Percentiles rank a stretch among this genome's conserved stretches.
These are phyloP conservation scores for Neurospora sp. DNA, from an alignment of 495 filamentous ascomycete genomes.

Conservation along the genomic window DNA sequence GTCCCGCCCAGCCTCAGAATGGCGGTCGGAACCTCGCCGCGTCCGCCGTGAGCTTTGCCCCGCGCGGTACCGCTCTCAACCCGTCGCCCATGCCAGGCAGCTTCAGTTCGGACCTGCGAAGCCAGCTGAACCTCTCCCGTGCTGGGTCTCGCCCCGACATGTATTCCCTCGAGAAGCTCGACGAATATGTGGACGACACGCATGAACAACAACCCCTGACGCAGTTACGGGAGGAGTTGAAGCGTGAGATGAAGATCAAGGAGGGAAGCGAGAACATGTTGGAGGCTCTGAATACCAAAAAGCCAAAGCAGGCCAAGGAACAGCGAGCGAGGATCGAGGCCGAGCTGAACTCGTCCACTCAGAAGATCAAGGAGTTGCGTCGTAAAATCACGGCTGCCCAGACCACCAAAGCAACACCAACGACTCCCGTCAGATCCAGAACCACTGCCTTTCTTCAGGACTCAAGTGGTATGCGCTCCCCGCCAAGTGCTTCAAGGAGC, in stretches of 20 bases:
- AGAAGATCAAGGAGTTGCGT: slow-evolving; percentile 74
- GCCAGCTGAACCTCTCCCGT: slow-evolving; percentile 55
- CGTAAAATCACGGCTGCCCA: slow-evolving; percentile 64
- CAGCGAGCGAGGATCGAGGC: slow-evolving; percentile 79
- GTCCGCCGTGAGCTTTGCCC: slow-evolving; percentile 48
- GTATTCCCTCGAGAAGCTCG: slow-evolving; percentile 49
- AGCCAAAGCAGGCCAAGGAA: slow-evolving; percentile 88
- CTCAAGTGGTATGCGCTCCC: slow-evolving; percentile 54
- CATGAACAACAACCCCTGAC: slow-evolving; percentile 71
- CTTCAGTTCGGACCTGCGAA: slow-evolving; percentile 85
- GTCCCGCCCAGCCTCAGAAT: slow-evolving; percentile 7
- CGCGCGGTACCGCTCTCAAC: slow-evolving; percentile 54
- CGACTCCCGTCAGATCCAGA: slow-evolving; percentile 57
- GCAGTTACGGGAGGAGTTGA: slow-evolving; percentile 67
- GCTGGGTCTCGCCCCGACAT: slow-evolving; percentile 60
- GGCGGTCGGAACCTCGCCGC: slow-evolving; percentile 45
- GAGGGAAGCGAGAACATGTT: slow-evolving; percentile 94
- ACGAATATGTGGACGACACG: slow-evolving; percentile 49
- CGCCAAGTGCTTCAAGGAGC: slow-evolving; percentile 47
- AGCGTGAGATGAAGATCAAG: slow-evolving; percentile 94
- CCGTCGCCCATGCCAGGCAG: slow-evolving; percentile 72
- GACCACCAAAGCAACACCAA: slow-evolving; percentile 51
- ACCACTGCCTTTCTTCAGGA: slow-evolving; percentile 50
- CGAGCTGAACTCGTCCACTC: slow-evolving; percentile 84
- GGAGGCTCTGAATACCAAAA: slow-evolving; percentile 88